Conservation (phyloP, 768 basidiomycete genomes). For the Candolleomyces aberdarensis region DNA sequence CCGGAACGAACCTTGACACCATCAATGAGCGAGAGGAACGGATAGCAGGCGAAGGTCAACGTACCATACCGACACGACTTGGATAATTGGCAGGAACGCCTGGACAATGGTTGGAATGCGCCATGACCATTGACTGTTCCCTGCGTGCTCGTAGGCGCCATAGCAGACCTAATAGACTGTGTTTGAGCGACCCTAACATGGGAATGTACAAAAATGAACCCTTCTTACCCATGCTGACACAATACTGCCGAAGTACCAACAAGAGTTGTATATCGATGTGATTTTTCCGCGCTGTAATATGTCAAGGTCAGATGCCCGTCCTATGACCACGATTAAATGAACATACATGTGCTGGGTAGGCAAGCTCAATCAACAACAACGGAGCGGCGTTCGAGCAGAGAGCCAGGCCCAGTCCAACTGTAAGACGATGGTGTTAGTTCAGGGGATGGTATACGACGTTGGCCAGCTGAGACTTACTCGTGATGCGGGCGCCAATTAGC, state of each 20-base stretch:
- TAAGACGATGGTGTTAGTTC: conserved; percentile 6
- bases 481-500: conserved; percentile 56
- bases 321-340: background rate
- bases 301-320: conserved; percentile 2
- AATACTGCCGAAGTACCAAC: conserved; percentile 75
- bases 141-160: conserved; percentile 35
- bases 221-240: conserved; percentile 44
- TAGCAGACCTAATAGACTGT: conserved; percentile 33
- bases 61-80: conserved; percentile 53
- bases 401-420: conserved; percentile 63
- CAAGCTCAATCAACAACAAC: conserved; percentile 59
- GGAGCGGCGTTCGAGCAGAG: conserved; percentile 64
- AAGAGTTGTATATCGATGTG: conserved; percentile 65
- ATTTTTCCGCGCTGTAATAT: conserved; percentile 46
- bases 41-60: conserved; percentile 4
- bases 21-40: background rate
- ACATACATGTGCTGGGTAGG: conserved; percentile 67
- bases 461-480: conserved; percentile 35
- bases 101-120: conserved; percentile 65
- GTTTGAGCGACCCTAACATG: background rate
- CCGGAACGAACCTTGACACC: conserved; percentile 54
- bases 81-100: conserved; percentile 53
- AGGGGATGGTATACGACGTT: background rate
- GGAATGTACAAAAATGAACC: conserved; percentile 1
- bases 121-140: conserved; percentile 54